Evolutionary conservation across 208 protist species (phyloP).

Genomic region (Leishmania tarentolae): DNA sequence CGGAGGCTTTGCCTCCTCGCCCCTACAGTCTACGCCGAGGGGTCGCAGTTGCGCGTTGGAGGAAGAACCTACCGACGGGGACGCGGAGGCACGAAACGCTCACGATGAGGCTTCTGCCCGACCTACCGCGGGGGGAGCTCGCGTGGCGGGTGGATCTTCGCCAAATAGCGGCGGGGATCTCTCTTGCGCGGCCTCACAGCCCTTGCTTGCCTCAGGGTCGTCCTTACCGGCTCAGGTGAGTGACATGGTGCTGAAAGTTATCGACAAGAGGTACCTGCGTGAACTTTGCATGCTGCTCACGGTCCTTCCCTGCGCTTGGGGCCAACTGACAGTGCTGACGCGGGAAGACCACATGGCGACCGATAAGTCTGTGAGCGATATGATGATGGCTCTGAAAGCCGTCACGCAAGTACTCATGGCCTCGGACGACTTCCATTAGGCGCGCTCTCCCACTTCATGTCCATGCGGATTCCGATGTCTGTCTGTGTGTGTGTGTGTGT

Average conservation of each 20-base stretch:
- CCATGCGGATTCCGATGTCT: no score
- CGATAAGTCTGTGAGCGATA: conserved; percentile 53
- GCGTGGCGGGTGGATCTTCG: not conserved
- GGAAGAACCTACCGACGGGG: conserved; percentile 4
- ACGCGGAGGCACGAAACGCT: not conserved
- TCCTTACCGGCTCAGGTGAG: conserved; percentile 20
- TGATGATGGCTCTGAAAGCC: conserved; percentile 66
- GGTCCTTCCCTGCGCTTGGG: conserved; percentile 64
- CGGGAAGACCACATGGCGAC: conserved; percentile 56
- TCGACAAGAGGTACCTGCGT: conserved; percentile 61
- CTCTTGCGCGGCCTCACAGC: not conserved
- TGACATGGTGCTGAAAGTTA: conserved; percentile 41
- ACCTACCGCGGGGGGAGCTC: not conserved
- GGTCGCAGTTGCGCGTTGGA: conserved; percentile 12
- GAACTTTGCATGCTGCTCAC: conserved; percentile 73
- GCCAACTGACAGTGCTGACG: conserved; percentile 47
- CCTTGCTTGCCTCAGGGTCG: not conserved
- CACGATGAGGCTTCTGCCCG: not conserved
- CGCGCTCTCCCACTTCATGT: not conserved
- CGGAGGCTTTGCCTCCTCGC: conserved; percentile 17
- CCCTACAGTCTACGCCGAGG: not conserved
- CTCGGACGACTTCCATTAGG: conserved; percentile 57
- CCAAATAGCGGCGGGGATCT: not conserved
- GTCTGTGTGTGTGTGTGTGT: not conserved
- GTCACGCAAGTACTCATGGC: conserved; percentile 82